These are phyloP conservation scores for Breynia disticha DNA, from an alignment of 441 rosid species.

Conservation along the genomic window DNA sequence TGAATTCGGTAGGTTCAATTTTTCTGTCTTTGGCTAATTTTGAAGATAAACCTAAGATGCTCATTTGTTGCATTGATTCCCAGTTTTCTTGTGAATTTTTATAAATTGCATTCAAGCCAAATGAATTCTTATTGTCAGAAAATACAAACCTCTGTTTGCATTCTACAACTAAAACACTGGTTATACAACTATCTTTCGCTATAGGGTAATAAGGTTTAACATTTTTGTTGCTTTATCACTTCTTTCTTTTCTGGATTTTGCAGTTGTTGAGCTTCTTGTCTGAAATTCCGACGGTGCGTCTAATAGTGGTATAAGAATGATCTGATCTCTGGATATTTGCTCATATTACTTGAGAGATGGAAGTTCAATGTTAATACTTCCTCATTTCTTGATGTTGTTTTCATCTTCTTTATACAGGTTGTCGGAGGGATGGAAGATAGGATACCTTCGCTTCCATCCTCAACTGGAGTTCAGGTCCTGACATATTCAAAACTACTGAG, in stretches of 20 bases:
- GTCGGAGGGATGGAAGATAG: constrained; percentile 88
- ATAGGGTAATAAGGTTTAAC: not conserved
- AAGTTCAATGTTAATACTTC: not conserved
- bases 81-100: too few species aligned
- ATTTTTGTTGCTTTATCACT: not conserved
- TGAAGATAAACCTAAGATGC: too few species aligned
- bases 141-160: too few species aligned
- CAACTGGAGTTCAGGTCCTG: constrained; percentile 62
- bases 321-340: constrained; percentile 1
- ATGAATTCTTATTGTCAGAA: too few species aligned
- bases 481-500: constrained; percentile 67
- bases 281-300: constrained; percentile 72
- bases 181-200: not conserved
- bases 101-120: too few species aligned
- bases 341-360: not conserved
- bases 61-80: not conserved
- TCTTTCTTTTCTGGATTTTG: constrained; percentile 24
- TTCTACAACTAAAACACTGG: too few species aligned
- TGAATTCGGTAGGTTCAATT: constrained; percentile 52
- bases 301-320: constrained; percentile 61
- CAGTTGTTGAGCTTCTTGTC: constrained; percentile 77
- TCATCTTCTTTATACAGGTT: constrained; percentile 46
- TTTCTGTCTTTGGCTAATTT: constrained; percentile 8
- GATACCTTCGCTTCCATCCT: constrained; percentile 73
- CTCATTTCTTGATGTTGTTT: not conserved